Percentiles rank a stretch among this genome's conserved stretches.
Evolutionary conservation across 2,329 filamentous ascomycete species (phyloP).

Genomic region (Penicillium sp.): DNA sequence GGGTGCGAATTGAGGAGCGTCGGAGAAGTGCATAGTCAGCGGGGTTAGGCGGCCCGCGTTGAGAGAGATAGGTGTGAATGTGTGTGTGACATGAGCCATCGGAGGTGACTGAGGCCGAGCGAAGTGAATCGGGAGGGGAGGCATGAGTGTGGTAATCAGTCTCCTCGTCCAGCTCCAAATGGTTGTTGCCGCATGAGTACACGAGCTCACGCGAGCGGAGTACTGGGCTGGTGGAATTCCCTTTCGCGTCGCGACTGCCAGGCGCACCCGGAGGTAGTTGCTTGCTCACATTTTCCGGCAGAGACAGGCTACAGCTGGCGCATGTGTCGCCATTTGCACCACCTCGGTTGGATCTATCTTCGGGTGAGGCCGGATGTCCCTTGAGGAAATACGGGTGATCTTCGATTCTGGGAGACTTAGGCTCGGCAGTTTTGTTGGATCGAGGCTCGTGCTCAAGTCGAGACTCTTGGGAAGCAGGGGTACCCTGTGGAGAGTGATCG

Average conservation of each 20-base stretch:
- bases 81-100: conserved; percentile 54
- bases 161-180: conserved; percentile 39
- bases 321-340: conserved; percentile 53
- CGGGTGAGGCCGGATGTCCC: conserved; percentile 38
- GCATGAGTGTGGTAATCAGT: conserved; percentile 37
- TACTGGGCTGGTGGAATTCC: conserved; percentile 54
- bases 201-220: conserved; percentile 56
- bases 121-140: conserved; percentile 41
- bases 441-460: conserved; percentile 13
- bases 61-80: conserved; percentile 58
- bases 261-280: conserved; percentile 55
- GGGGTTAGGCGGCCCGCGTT: conserved; percentile 55
- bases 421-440: conserved; percentile 17
- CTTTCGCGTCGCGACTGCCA: conserved; percentile 50
- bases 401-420: conserved; percentile 41
- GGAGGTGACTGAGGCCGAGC: conserved; percentile 45
- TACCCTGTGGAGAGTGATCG: conserved; percentile 39
- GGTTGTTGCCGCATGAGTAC: conserved; percentile 49
- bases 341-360: conserved; percentile 47
- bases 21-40: conserved; percentile 56
- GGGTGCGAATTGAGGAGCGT: conserved; percentile 57
- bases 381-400: conserved; percentile 54
- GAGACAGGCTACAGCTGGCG: conserved; percentile 57
- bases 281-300: conserved; percentile 55
- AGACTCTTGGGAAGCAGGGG: conserved; percentile 25